Evolutionary conservation across 345 rosid genomes (phyloP), one percentile per base, ranked within the genome.

Genomic region (Syzygium grande): DNA sequence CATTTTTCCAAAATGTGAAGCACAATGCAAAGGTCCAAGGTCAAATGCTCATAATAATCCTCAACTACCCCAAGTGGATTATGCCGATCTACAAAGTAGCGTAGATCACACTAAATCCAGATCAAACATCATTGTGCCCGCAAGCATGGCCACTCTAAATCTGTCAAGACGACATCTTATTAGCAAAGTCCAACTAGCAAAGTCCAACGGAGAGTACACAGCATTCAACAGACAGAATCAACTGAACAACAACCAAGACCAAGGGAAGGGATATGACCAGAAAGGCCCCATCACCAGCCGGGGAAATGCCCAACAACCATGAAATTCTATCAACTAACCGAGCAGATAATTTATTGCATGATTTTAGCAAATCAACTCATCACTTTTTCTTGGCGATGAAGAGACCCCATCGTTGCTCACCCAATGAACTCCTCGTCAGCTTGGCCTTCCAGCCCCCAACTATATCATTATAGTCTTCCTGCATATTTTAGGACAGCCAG

Each of bases 381-480:
- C 85, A 89, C 51, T 85, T 55, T 59, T 89, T 89, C 80, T 58
- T 49, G 86, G 94, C 93, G 27, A 92, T 86, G 89, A 93, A 93
- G 79, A 93, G 86, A 34, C 93, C 93, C 94, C 94, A 93, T 17
- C 90, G 46, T 90, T 93, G 94, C 88, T 92, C 93, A 0, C 94
- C 85, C 1, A 92, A 88, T 52, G 92, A 88, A 86, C 89, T 91
- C 90, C 94, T 89, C 43, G 86, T 84, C 88, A 92, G 89, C 89
- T 93, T 93, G n/a, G 94, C 89, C 77, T 91, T 93, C 94, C 93
- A 93, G 86, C 94, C 94, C 52, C 77, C 92, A 34, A 93, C 92
- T 54, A 93, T 92, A 6, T 91, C 94, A 53, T 94, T 90, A 34
- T 94, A 98, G 89, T 97, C 99, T 56, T 94, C 92, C 99, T 98